phyloP scores from a whole-genome alignment of 2,329 filamentous ascomycete species.

The Stromatinia cepivora region DNA sequence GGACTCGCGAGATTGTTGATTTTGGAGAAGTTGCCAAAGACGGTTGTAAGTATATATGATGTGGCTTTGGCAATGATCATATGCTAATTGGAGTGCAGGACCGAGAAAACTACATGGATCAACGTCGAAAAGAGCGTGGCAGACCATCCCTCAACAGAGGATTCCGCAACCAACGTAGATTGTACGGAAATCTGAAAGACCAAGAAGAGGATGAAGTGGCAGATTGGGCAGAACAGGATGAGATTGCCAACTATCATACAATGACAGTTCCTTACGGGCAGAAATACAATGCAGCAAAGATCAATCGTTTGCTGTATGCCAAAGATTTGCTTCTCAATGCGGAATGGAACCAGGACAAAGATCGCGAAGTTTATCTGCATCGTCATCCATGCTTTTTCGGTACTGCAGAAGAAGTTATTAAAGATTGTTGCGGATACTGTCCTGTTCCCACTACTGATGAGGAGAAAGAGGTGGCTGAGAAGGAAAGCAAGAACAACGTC shows the following conservation, averaged over 20 bases:
- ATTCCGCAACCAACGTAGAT: conserved; percentile 44
- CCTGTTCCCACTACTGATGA: conserved; percentile 68
- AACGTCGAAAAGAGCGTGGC: conserved; percentile 70
- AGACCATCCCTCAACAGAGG: conserved; percentile 56
- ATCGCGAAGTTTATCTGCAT: conserved; percentile 75
- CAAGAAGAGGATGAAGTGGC: conserved; percentile 72
- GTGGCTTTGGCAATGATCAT: background rate
- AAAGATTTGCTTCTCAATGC: conserved; percentile 81
- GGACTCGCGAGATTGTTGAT: conserved; percentile 79
- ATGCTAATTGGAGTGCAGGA: conserved; percentile 43
- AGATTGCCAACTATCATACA: conserved; percentile 77
- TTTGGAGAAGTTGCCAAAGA: conserved; percentile 73
- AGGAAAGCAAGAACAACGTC: conserved; percentile 74
- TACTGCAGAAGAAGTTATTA: conserved; percentile 68
- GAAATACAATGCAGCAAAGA: conserved; percentile 64
- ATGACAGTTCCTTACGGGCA: conserved; percentile 70
- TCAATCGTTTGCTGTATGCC: conserved; percentile 80
- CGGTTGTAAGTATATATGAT: conserved; percentile 39
- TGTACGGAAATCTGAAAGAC: conserved; percentile 73
- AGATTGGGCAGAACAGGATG: conserved; percentile 77
- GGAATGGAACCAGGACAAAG: conserved; percentile 79
- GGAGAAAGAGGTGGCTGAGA: conserved; percentile 68
- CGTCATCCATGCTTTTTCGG: conserved; percentile 87
- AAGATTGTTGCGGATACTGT: conserved; percentile 81
- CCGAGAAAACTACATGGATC: conserved; percentile 68